phyloP scores from a whole-genome alignment of 441 rosid genomes.

The Kokia cookei region DNA sequence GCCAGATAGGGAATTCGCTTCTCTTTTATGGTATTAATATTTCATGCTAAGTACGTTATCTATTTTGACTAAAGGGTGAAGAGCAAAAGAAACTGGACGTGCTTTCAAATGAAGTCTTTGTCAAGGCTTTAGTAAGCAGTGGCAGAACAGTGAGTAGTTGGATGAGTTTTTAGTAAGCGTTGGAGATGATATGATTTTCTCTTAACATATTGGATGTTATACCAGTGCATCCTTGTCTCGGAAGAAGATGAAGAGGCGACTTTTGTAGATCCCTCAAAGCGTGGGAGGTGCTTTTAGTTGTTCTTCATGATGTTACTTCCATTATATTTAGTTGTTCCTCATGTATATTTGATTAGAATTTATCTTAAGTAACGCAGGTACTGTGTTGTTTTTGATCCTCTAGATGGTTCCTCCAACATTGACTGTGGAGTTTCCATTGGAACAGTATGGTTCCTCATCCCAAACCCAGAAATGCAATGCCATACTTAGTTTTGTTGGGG shows the following conservation, averaged over 20 bases:
- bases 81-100: conserved; percentile 86
- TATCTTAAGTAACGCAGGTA: conserved; percentile 39
- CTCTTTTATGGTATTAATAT: not conserved
- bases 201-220: conserved; percentile 8
- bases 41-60: not conserved
- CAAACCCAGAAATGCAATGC: not conserved
- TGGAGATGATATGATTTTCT: not conserved
- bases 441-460: conserved; percentile 48
- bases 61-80: conserved; percentile 57
- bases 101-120: conserved; percentile 35
- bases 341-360: not conserved
- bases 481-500: not conserved
- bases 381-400: conserved; percentile 91
- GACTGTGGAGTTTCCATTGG: conserved; percentile 99
- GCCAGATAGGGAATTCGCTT: not conserved
- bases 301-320: not conserved
- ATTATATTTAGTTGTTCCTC: not conserved
- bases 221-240: conserved; percentile 89
- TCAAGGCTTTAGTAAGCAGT: conserved; percentile 96
- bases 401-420: conserved; percentile 98
- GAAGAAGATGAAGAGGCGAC: conserved; percentile 98
- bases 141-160: conserved; percentile 79
- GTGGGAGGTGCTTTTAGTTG: conserved; percentile 58
- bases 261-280: conserved; percentile 62
- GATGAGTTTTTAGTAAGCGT: not conserved